Conservation (phyloP, 495 filamentous ascomycete species). For the Podospora appendiculata region DNA sequence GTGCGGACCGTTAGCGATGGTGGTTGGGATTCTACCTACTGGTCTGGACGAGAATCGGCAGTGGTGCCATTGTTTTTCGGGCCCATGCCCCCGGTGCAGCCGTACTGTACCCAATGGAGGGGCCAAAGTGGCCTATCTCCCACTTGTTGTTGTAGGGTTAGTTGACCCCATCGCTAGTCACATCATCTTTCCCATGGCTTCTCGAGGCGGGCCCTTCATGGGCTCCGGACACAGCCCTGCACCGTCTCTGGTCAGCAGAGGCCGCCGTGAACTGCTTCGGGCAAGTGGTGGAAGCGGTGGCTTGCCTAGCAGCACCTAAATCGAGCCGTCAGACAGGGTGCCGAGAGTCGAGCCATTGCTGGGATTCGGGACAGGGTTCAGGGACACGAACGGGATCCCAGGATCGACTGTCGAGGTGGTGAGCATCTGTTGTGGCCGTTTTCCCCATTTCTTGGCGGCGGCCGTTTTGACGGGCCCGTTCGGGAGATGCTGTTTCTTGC, state of each 20-base stretch:
- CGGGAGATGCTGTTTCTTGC: too few species aligned
- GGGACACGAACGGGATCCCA: not conserved
- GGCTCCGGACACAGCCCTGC: constrained; percentile 8
- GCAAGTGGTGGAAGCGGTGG: not conserved
- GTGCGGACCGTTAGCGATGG: constrained; percentile 2
- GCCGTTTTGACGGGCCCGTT: not conserved
- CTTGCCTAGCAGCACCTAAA: not conserved
- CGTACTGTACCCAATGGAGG: constrained; percentile 15
- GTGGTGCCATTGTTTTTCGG: not conserved
- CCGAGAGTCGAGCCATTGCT: not conserved
- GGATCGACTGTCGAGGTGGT: too few species aligned
- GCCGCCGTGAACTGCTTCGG: constrained; percentile 11
- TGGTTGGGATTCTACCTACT: constrained; percentile 4
- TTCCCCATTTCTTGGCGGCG: not conserved
- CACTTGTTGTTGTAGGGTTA: too few species aligned
- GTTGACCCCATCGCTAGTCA: too few species aligned
- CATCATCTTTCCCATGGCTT: too few species aligned
- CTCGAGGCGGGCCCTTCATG: not conserved
- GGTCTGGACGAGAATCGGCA: not conserved
- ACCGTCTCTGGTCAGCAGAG: constrained; percentile 7
- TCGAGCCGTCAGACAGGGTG: not conserved
- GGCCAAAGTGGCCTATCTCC: not conserved
- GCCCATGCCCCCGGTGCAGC: not conserved
- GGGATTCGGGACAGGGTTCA: too few species aligned
- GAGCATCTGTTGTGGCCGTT: too few species aligned